Evolutionary conservation across 1,284 basidiomycete species (phyloP), one percentile per base, ranked within the genome.

Genomic region (Heliocybe sulcata): DNA sequence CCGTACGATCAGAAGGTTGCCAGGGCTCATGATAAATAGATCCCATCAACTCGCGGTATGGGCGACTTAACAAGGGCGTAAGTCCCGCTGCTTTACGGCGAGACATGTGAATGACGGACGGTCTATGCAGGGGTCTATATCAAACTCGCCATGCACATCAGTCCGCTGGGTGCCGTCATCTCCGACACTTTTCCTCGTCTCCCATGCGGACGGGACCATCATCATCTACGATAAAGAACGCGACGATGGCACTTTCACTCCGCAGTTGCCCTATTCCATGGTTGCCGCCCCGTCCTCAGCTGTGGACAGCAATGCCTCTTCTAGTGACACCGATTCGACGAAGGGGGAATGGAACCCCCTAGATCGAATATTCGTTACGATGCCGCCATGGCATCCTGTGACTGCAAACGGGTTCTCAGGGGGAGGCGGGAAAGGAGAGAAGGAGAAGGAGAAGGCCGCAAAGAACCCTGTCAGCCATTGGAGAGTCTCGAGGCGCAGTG

Each of bases 141-240:
- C 88, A 61, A 82, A 76, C 57, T 88, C 90, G 1, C 81, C 89
- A 1, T 92, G 94, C 61, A 89, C 90, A 4, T 81, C 89, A 10
- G 82, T 98, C 42, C 83, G 87, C 60, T 98, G 95, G 90, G 90
- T 97, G 8, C 94, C 94, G 1, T 80, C 82, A 3, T 92, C 90
- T 0, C 77, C 86, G 0, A 88, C 88, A 54, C 80, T 95, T 22
- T 95, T 98, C 67, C 79, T 96, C 42, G 92, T 88, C n/a, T 88
- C 92, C 2, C 92, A 97, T 65, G 87, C 86, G 14, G 92, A 98
- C 64, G 94, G 94, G 1, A 87, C 89, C 6, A 85, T 96, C 57
- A 79, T 94, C 35, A 80, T 94, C 22, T 95, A 92, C 64, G 93
- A 95, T 67, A 90, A 87, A 62, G 91, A 94, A 61, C 85, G 90